These are phyloP conservation scores for Thelonectria discophora DNA, from an alignment of 2,329 filamentous ascomycete species.

Conservation along the genomic window DNA sequence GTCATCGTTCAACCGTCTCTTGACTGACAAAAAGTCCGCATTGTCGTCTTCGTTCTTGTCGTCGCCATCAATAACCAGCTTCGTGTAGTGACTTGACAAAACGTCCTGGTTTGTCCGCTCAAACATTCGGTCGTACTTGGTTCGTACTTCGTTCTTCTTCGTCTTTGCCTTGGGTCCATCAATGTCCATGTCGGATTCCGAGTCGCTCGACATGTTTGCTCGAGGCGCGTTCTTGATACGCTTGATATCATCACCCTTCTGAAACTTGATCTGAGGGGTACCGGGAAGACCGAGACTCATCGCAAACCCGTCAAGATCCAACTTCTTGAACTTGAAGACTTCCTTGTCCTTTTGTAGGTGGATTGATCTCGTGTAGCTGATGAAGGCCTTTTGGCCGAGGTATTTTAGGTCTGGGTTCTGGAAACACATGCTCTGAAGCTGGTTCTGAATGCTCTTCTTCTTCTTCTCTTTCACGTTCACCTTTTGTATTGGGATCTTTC, in stretches of 20 bases:
- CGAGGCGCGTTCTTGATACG: slow-evolving; percentile 86
- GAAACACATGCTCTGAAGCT: slow-evolving; percentile 95
- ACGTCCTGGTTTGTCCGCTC: slow-evolving; percentile 96
- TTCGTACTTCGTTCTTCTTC: slow-evolving; percentile 78
- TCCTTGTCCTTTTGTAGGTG: slow-evolving; percentile 92
- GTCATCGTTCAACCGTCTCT: slow-evolving; percentile 81
- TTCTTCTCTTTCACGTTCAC: slow-evolving; percentile 92
- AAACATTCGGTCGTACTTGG: slow-evolving; percentile 98
- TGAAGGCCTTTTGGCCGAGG: slow-evolving; percentile 93
- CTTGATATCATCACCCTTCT: slow-evolving; percentile 89
- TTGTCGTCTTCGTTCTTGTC: slow-evolving; percentile 68
- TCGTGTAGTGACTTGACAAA: slow-evolving; percentile 90
- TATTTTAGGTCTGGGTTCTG: slow-evolving; percentile 95
- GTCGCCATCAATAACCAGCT: slow-evolving; percentile 74
- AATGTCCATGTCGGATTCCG: slow-evolving; percentile 65
- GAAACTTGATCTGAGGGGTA: slow-evolving; percentile 90
- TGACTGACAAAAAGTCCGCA: slow-evolving; percentile 86
- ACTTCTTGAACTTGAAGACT: slow-evolving; percentile 83
- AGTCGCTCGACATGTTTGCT: slow-evolving; percentile 69
- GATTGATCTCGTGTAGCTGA: slow-evolving; percentile 86
- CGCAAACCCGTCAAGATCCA: slow-evolving; percentile 88
- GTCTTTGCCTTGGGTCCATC: slow-evolving; percentile 58
- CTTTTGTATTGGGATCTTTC: slow-evolving; percentile 86
- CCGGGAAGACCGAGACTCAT: slow-evolving; percentile 88
- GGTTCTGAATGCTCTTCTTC: slow-evolving; percentile 83